Evolutionary conservation across 176 grass and related monocot species (phyloP), one percentile per base, ranked within the genome.

Genomic region (Carex myosuroides): DNA sequence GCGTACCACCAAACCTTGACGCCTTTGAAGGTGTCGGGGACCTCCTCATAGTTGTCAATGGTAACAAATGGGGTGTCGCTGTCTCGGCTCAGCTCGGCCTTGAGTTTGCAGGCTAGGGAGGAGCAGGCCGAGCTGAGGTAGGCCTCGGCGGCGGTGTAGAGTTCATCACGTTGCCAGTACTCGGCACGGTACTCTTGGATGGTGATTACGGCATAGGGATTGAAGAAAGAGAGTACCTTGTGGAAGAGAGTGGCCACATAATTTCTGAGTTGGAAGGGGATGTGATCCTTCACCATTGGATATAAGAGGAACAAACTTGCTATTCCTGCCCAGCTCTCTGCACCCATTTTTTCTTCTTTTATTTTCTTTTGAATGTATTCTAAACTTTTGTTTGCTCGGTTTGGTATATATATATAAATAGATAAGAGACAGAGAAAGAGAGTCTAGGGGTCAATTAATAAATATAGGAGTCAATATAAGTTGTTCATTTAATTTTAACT

Each of bases 41-140:
- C 91, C 87, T 93, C 91, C 50, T 96, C 83, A 55, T 91, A 3
- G 83, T 91, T 89, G 69, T 88, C 94, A 5, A 96, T 88, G 30
- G 87, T 52, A 76, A 96, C 73, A 26, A 76, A 73, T 20, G 87
- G 80, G 14, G 24, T 87, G 58, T 78, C 87, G 84, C 89, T 89
- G 68, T 76, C 83, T 46, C 73, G 83, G 61, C 84, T 68, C 44
- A 96, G 63, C 12, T 96, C 94, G 6, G 89, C 94, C 63, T 29
- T 83, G 74, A 96, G 94, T 50, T 4, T 78, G 35, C 84, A 55
- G 0, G 94, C 91, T 1, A 54, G 81, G 22, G 82, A 58, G 13
- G 89, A 72, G 39, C 91, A 90, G 16, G 86, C 42, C 0, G 81
- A 85, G 62, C 84, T 68, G 79, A 97, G 94, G 85, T 97, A 97